Base-by-base conservation (phyloP, 2,329 filamentous ascomycete genomes). In the Neofusicoccum sp. region DNA sequence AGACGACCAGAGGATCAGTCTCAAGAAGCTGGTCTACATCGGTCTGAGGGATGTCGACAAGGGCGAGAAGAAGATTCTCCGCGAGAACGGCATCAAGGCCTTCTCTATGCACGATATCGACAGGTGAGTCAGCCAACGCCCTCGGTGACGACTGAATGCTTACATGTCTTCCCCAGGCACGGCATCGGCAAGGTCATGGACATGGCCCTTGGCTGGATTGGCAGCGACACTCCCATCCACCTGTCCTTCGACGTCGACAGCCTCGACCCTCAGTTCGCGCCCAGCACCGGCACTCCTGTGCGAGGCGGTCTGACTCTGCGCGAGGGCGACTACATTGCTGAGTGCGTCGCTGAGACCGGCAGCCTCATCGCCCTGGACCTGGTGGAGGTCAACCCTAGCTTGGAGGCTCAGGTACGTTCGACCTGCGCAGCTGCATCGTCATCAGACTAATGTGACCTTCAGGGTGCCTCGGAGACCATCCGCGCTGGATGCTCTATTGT, bases 91-190 rank as follows among this genome's bases (percentile, higher is more conserved):
- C 43, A 95, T 99, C 80, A 93, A 91, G 81, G 93, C 93, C 3
- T 99, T 98, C 72, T 93, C 89, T 79, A 99, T 99, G 95, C 95
- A 96, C 73, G 95, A 99, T 73, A 89, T 99, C 75, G 95, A 99
- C 77, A 84, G 86, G 89, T 91, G 80, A 41, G 69, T 83, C 72
- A 36, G n/a, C 24, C 53, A 26, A 7, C 33, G 16, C 24, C n/a
- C 7, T n/a, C 28, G 8, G 8, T 30, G n/a, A 24, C 5, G 24
- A 12, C 53, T 26, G 28, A 36, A 14, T 16, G 48, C 64, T 67
- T 47, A 64, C 51, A 3, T 12, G 40, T 11, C 6, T 6, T 12
- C n/a, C 31, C 48, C 65, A 92, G 91, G 58, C 84, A 98, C 72
- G 95, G 95, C 48, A 99, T 99, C 70, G 95, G 95, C 60, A 89